phyloP scores from a whole-genome alignment of 2,329 filamentous ascomycete species.

The Torrubiellomyces zombiae region DNA sequence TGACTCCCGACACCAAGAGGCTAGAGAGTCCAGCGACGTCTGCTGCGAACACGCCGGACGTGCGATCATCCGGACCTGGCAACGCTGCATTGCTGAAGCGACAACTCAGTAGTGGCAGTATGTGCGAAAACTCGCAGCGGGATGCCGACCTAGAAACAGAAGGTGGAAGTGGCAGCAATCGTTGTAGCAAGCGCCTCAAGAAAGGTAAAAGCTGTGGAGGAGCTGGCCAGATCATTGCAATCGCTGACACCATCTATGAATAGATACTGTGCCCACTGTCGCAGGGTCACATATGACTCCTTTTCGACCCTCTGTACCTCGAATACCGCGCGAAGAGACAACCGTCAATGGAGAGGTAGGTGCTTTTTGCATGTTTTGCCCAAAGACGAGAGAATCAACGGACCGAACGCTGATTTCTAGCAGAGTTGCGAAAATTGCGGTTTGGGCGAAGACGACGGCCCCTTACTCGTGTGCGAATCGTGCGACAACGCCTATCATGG shows the following conservation, averaged over 20 bases:
- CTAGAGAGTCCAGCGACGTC: constrained; percentile 46
- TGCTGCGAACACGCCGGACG: constrained; percentile 48
- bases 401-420: constrained; percentile 5
- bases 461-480: constrained; percentile 71
- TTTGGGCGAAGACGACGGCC: constrained; percentile 53
- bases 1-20: constrained; percentile 42
- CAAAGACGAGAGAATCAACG: constrained; percentile 9
- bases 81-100: constrained; percentile 56
- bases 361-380: too few relatives aligned
- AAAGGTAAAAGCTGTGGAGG: too few relatives aligned
- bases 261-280: constrained; percentile 63
- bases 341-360: constrained; percentile 24
- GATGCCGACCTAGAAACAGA: constrained; percentile 32
- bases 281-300: constrained; percentile 94
- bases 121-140: constrained; percentile 27
- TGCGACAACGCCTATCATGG: constrained; percentile 83
- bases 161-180: constrained; percentile 49
- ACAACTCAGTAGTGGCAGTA: constrained; percentile 46
- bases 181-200: constrained; percentile 84
- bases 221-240: too few relatives aligned
- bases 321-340: constrained; percentile 39
- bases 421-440: constrained; percentile 74
- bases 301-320: constrained; percentile 65
- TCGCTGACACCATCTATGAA: too few relatives aligned
- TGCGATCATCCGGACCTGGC: constrained; percentile 36